Evolutionary conservation across 176 grass and related monocot genomes (phyloP).

Genomic region (Panicum miliaceum): DNA sequence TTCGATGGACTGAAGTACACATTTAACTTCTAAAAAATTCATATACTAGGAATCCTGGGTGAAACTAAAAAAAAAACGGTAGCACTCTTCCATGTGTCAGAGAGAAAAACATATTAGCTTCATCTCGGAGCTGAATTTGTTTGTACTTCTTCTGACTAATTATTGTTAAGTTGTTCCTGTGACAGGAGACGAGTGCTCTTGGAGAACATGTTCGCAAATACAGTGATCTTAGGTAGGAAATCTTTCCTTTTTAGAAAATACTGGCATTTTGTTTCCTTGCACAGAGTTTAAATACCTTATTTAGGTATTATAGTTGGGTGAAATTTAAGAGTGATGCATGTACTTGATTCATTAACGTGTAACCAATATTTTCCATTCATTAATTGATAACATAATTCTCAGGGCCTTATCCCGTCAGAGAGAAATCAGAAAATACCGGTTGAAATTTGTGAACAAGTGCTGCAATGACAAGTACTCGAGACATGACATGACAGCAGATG

Average conservation of each 20-base stretch:
- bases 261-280: too few species aligned
- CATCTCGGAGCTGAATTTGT: not conserved
- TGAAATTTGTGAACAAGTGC: slow-evolving; percentile 21
- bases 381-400: too few species aligned
- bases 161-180: not conserved
- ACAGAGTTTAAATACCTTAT: too few species aligned
- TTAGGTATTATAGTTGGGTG: too few species aligned
- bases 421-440: not conserved
- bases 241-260: not conserved
- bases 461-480: not conserved
- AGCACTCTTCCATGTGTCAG: too few species aligned
- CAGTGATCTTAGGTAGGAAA: slow-evolving; percentile 3
- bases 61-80: not conserved
- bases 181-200: slow-evolving; percentile 1
- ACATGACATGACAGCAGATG: slow-evolving; percentile 6
- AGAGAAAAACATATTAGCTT: not conserved
- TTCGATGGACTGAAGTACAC: not conserved
- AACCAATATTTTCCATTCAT: too few species aligned
- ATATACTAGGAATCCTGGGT: slow-evolving; percentile 6
- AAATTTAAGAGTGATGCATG: too few species aligned
- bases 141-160: not conserved
- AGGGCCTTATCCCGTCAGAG: not conserved
- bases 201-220: not conserved
- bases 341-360: too few species aligned
- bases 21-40: not conserved